Percentiles rank a stretch among this genome's conserved stretches.
Evolutionary conservation across 345 rosid genomes (phyloP).

Genomic region (Dipteronia dyeriana): DNA sequence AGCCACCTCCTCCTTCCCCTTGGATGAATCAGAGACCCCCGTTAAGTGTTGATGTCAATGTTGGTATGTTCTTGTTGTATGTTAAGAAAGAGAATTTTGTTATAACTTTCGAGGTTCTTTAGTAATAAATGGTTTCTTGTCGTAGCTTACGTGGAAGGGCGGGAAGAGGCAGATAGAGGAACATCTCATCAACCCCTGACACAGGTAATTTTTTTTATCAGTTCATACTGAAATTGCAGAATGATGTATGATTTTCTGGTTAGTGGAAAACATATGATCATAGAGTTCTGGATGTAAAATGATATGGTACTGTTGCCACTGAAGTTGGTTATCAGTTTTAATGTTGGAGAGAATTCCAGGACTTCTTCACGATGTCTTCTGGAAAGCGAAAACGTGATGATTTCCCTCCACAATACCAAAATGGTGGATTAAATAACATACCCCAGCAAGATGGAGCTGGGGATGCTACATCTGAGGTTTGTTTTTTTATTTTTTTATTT

Average conservation of each 20-base stretch:
- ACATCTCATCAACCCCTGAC: slow-evolving; percentile 70
- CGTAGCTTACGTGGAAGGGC: slow-evolving; percentile 91
- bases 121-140: slow-evolving; percentile 17
- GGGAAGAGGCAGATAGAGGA: slow-evolving; percentile 86
- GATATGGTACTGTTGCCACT: slow-evolving; percentile 6
- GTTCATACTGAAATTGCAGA: slow-evolving; percentile 14
- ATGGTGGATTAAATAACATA: slow-evolving; percentile 68
- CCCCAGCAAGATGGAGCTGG: slow-evolving; percentile 98
- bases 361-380: slow-evolving; percentile 72
- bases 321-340: slow-evolving; percentile 28
- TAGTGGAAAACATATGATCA: slow-evolving; percentile 15
- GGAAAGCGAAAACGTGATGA: slow-evolving; percentile 98
- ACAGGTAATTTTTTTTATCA: slow-evolving; percentile 54
- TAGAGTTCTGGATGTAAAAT: slow-evolving; percentile 13
- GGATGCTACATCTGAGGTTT: slow-evolving; percentile 49
- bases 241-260: slow-evolving; percentile 12
- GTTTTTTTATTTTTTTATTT: slow-evolving; percentile 3
- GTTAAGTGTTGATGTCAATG: slow-evolving; percentile 80
- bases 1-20: slow-evolving; percentile 79
- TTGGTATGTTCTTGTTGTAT: slow-evolving; percentile 61
- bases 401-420: slow-evolving; percentile 58
- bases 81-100: slow-evolving; percentile 12
- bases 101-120: slow-evolving; percentile 18
- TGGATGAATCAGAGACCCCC: slow-evolving; percentile 81
- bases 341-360: slow-evolving; percentile 53